Base-by-base conservation (phyloP, 2,329 filamentous ascomycete genomes). In the Huntiella omanensis region DNA sequence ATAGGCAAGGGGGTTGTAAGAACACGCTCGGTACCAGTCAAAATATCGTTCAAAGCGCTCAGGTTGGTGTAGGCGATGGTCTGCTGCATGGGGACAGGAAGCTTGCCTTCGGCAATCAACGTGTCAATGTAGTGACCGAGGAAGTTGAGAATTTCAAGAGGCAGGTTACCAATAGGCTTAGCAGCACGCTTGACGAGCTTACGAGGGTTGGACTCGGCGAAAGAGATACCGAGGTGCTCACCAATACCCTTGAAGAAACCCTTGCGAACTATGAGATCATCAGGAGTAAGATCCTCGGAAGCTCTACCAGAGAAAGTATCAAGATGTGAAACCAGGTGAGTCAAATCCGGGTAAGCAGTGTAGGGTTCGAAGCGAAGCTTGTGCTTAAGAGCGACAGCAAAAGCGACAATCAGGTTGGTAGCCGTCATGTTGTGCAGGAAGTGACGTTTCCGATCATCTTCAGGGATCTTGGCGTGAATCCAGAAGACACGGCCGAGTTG, bases 351-450 rank as follows among this genome's bases (percentile, higher is more conserved):
- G 58, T 91, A 88, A 45, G 79, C 72, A 33, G 78, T 75, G 54
- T 82, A 83, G 1, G 84, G 83, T 58, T 92, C 83, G 58, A 88
- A 88, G 32, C 84, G 81, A 32, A 92, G 71, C 55, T 77, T 79
- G 62, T 91, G 84, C 64, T 88, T 88, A 49, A 92, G 67, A 1
- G 84, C 64, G 13, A 83, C 68, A n/a, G 82, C 71, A 54, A 83
- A 91, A 2, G 83, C 80, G 22, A 84, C 71, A 52, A 91, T 69
- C 5, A 91, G 68, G 58, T 91, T 88, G 60, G 91, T 73, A 5
- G 76, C 76, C 12, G 77, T 77, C 32, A 54, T 51, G 51, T 38
- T 33, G 38, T 34, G 47, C 39, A 47, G 17, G 13, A 40, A 32
- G 22, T 62, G 45, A 46, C 52, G 51, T 12, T 38, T 33, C 43